phyloP scores from a whole-genome alignment of 78 protist genomes.

The Dictyostelium purpureum region DNA sequence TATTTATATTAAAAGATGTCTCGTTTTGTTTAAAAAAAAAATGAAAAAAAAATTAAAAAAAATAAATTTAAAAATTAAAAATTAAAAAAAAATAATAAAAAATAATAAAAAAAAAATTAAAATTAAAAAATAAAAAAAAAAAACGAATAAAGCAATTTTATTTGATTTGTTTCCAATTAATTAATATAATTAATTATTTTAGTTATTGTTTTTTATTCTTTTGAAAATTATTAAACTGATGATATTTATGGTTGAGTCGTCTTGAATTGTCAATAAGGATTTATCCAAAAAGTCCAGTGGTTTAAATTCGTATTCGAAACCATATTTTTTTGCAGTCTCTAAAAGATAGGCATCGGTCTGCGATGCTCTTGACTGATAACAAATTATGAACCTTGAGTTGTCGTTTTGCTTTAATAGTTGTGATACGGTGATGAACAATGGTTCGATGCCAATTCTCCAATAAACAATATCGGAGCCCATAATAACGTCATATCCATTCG shows the following conservation, averaged over 20 bases:
- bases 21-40: background rate
- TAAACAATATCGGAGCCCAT: constrained; percentile 59
- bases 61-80: background rate
- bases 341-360: constrained; percentile 59
- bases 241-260: background rate
- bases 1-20: background rate
- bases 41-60: background rate
- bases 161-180: too few relatives aligned
- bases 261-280: background rate
- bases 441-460: constrained; percentile 43
- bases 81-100: background rate
- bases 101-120: background rate
- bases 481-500: constrained; percentile 39
- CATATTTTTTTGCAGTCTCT: background rate
- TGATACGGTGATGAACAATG: constrained; percentile 32
- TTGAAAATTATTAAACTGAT: constrained; percentile 19
- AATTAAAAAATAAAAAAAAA: background rate
- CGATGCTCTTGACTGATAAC: constrained; percentile 61
- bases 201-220: constrained; percentile 2
- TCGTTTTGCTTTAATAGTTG: background rate
- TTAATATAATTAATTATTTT: background rate
- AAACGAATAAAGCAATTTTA: background rate
- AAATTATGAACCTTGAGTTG: background rate
- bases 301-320: constrained; percentile 8
- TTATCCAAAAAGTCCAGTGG: background rate